Conservation (phyloP, 1,139 yeast species). For the Kodamaea sp. region DNA sequence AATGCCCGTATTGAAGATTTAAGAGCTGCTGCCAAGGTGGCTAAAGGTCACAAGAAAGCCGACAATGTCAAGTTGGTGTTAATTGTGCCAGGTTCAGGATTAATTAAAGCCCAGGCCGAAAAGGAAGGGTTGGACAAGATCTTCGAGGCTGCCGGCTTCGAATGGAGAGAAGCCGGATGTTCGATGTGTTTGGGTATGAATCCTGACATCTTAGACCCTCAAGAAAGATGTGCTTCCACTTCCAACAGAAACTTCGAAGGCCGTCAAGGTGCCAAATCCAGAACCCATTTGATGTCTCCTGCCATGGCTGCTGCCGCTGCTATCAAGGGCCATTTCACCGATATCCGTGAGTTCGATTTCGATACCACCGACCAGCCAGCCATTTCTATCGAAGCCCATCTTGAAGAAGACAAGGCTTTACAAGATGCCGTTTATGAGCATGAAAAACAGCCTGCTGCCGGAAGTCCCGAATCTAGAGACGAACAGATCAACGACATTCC, state of each 20-base stretch:
- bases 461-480: constrained; percentile 34
- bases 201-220: constrained; percentile 92
- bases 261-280: constrained; percentile 95
- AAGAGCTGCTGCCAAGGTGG: constrained; percentile 92
- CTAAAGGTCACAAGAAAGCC: constrained; percentile 88
- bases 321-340: constrained; percentile 85
- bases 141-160: constrained; percentile 89
- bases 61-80: constrained; percentile 76
- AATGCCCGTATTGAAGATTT: constrained; percentile 97
- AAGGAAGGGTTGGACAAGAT: constrained; percentile 90
- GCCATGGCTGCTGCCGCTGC: constrained; percentile 99
- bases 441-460: constrained; percentile 58
- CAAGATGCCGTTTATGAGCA: constrained; percentile 72
- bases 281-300: constrained; percentile 97
- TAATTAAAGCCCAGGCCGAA: constrained; percentile 91
- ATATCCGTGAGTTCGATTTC: constrained; percentile 79
- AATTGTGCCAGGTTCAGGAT: constrained; percentile 97
- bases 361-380: constrained; percentile 61
- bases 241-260: constrained; percentile 99
- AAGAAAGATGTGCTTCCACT: constrained; percentile 97
- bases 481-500: constrained; percentile 65
- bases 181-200: constrained; percentile 99
- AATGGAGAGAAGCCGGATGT: constrained; percentile 99
- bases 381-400: constrained; percentile 53
- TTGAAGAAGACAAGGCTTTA: constrained; percentile 58